phyloP scores from a whole-genome alignment of 441 rosid species.

The Corymbia calophylla region DNA sequence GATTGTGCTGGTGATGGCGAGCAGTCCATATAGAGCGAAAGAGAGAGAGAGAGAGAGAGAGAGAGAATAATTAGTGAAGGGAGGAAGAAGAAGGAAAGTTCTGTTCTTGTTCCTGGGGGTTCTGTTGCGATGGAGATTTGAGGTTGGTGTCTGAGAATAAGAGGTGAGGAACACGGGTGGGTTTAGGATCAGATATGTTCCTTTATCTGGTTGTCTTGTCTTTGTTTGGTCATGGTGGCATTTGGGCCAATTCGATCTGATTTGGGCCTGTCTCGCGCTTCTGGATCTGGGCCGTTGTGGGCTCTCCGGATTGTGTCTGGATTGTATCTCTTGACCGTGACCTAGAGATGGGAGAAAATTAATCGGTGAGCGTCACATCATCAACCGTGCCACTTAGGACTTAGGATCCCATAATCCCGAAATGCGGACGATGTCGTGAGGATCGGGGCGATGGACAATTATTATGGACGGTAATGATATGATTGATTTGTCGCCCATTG shows the following conservation, averaged over 20 bases:
- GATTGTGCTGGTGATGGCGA: not conserved
- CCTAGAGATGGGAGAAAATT: not conserved
- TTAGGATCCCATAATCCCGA: not conserved
- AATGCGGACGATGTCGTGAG: accelerated
- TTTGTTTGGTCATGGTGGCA: not conserved
- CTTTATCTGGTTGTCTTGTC: not conserved
- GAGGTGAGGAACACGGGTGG: not conserved
- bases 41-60: not conserved
- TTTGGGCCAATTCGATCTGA: not conserved
- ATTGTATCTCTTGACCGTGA: not conserved
- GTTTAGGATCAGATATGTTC: not conserved
- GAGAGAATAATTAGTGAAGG: not conserved
- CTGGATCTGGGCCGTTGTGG: not conserved
- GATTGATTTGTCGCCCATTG: not conserved
- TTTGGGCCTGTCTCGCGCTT: not conserved
- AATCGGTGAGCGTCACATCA: not conserved
- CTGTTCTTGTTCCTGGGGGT: not conserved
- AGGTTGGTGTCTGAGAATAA: not conserved
- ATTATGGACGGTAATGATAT: not conserved
- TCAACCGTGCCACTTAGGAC: not conserved
- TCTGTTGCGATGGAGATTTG: not conserved
- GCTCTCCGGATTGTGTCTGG: not conserved
- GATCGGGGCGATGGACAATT: not conserved
- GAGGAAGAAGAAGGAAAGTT: not conserved
- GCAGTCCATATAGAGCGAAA: not conserved